Percentiles rank a stretch among this genome's conserved stretches.
These are phyloP conservation scores for Apiotrichum domesticum DNA, from an alignment of 1,284 basidiomycete genomes.

Conservation along the genomic window DNA sequence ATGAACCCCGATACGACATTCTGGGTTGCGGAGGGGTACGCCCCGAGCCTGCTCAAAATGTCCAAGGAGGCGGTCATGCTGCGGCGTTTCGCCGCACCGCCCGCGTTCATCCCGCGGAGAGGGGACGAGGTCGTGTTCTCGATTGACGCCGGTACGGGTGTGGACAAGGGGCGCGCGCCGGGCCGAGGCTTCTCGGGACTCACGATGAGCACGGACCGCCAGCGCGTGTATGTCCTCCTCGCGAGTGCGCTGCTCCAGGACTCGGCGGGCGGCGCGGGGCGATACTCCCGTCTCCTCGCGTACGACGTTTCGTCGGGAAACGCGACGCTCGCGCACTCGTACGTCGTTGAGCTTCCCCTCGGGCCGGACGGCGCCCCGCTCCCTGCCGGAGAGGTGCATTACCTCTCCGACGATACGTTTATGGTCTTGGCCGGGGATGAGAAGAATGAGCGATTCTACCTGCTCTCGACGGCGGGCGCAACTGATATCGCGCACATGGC, in stretches of 20 bases:
- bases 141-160: slow-evolving; percentile 50
- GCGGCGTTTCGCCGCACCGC: slow-evolving; percentile 58
- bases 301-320: slow-evolving; percentile 22
- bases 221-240: slow-evolving; percentile 37
- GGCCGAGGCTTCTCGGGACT: slow-evolving; percentile 52
- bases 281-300: slow-evolving; percentile 30
- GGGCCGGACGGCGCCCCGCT: slow-evolving; percentile 34
- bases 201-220: slow-evolving; percentile 31
- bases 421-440: slow-evolving; percentile 34
- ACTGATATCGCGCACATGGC: slow-evolving; percentile 38
- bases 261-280: slow-evolving; percentile 16
- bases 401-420: slow-evolving; percentile 27
- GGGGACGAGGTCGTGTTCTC: slow-evolving; percentile 50
- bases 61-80: slow-evolving; percentile 51
- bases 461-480: slow-evolving; percentile 31
- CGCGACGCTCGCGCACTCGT: slow-evolving; percentile 27
- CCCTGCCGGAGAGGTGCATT: slow-evolving; percentile 30
- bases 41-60: slow-evolving; percentile 61
- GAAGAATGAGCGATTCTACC: slow-evolving; percentile 21
- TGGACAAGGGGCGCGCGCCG: slow-evolving; percentile 49
- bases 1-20: slow-evolving; percentile 57
- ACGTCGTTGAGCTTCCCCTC: slow-evolving; percentile 36
- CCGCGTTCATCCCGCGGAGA: slow-evolving; percentile 52
- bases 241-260: slow-evolving; percentile 40
- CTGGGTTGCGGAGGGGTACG: slow-evolving; percentile 65